Percentiles rank a stretch among this genome's conserved stretches.
These are phyloP conservation scores for Rhizophlyctis rosea DNA, from an alignment of 192 early-diverging fungal genomes.

Conservation along the genomic window DNA sequence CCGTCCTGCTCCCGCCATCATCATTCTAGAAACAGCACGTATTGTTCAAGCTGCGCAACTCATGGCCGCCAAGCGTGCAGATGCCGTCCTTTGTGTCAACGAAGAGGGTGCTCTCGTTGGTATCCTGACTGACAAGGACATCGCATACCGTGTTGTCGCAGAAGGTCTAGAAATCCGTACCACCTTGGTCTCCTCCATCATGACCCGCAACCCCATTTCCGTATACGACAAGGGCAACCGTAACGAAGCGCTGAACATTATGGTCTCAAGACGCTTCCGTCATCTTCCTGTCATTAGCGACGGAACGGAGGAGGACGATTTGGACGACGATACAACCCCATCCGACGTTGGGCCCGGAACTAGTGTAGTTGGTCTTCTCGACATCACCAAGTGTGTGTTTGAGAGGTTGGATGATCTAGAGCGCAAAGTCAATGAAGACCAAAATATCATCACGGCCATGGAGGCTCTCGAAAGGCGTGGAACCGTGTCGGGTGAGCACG, in stretches of 20 bases:
- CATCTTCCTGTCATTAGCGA: slow-evolving; percentile 50
- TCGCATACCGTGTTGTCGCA: slow-evolving; percentile 96
- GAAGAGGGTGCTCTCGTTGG: slow-evolving; percentile 87
- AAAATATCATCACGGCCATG: slow-evolving; percentile 55
- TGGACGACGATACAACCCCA: slow-evolving; percentile 17
- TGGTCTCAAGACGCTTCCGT: slow-evolving; percentile 48
- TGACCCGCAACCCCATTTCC: slow-evolving; percentile 87
- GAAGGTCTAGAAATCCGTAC: slow-evolving; percentile 50
- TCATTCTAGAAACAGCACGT: slow-evolving; percentile 50
- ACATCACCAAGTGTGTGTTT: slow-evolving; percentile 58
- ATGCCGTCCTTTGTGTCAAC: slow-evolving; percentile 92
- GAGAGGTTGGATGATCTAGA: slow-evolving; percentile 53
- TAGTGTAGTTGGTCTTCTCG: slow-evolving; percentile 49
- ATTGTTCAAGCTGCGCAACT: slow-evolving; percentile 47
- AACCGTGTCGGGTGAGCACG: slow-evolving; percentile 33
- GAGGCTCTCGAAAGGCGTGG: slow-evolving; percentile 52
- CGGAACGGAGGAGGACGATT: slow-evolving; percentile 19
- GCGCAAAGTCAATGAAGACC: slow-evolving; percentile 50
- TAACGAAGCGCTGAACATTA: slow-evolving; percentile 49
- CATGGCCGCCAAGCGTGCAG: slow-evolving; percentile 95
- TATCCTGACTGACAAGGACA: slow-evolving; percentile 98
- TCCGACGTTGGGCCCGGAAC: slow-evolving; percentile 20
- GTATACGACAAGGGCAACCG: slow-evolving; percentile 61
- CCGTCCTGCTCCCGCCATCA: slow-evolving; percentile 80
- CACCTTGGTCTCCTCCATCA: slow-evolving; percentile 74